Conservation (phyloP, 1,284 basidiomycete genomes). For the Clitocybe nebularis region DNA sequence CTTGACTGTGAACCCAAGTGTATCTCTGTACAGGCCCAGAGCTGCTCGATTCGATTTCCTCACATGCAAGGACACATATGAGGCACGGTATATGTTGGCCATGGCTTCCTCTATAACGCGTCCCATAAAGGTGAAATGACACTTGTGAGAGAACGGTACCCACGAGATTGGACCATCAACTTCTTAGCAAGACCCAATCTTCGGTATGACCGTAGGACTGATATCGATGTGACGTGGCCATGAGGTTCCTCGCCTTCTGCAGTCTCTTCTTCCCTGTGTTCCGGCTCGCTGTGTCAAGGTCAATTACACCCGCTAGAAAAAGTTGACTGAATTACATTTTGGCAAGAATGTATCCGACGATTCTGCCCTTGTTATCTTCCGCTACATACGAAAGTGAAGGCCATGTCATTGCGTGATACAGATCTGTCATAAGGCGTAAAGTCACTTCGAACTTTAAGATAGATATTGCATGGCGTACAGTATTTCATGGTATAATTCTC, state of each 20-base stretch:
- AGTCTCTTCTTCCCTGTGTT: conserved; percentile 66
- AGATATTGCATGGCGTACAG: conserved; percentile 44
- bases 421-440: conserved; percentile 47
- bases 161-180: conserved; percentile 91
- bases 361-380: conserved; percentile 88
- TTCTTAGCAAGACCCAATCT: conserved; percentile 89
- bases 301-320: conserved; percentile 5
- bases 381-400: conserved; percentile 95
- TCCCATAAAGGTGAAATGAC: not conserved
- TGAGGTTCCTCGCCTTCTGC: conserved; percentile 61
- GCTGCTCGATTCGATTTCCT: conserved; percentile 92
- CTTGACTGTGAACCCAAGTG: conserved; percentile 84
- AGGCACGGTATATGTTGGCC: conserved; percentile 79
- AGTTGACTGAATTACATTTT: conserved; percentile 71
- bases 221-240: conserved; percentile 95
- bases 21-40: conserved; percentile 83
- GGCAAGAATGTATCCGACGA: conserved; percentile 96
- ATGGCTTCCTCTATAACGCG: conserved; percentile 89
- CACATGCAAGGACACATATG: conserved; percentile 89
- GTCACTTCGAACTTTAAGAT: not conserved
- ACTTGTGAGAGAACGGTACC: conserved; percentile 26
- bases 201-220: conserved; percentile 87
- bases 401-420: conserved; percentile 97
- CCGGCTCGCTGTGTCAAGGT: conserved; percentile 11
- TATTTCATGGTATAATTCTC: conserved; percentile 95